Percentiles rank a stretch among this genome's conserved stretches.
phyloP scores from a whole-genome alignment of 106 monocot species.

The Xerophyta viscosa region DNA sequence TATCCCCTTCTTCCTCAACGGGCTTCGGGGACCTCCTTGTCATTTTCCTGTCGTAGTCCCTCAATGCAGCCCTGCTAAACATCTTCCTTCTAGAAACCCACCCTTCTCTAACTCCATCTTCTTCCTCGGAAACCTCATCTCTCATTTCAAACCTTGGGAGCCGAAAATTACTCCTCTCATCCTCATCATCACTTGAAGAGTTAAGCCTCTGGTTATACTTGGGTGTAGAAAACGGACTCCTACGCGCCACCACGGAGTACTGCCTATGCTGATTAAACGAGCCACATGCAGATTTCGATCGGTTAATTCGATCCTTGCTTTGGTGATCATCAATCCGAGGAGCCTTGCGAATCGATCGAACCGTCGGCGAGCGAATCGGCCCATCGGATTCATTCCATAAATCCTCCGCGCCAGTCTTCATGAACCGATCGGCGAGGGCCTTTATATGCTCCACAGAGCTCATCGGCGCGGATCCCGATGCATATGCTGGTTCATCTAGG shows the following conservation, averaged over 20 bases:
- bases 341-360: neutral
- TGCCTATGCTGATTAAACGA: slow-evolving; percentile 28
- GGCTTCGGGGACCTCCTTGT: slow-evolving; percentile 30
- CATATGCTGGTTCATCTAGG: neutral
- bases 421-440: slow-evolving; percentile 83
- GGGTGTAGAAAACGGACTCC: neutral
- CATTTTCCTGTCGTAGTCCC: slow-evolving; percentile 52
- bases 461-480: slow-evolving; percentile 24
- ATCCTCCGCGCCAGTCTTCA: slow-evolving; percentile 80
- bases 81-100: slow-evolving; percentile 26
- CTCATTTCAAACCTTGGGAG: slow-evolving; percentile 19
- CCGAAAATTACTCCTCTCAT: neutral
- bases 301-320: slow-evolving; percentile 4
- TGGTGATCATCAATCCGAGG: slow-evolving; percentile 19
- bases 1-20: slow-evolving; percentile 23
- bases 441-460: slow-evolving; percentile 56
- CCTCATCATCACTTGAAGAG: slow-evolving; percentile 39
- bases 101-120: slow-evolving; percentile 9
- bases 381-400: slow-evolving; percentile 94
- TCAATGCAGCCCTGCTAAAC: slow-evolving; percentile 59
- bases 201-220: slow-evolving; percentile 28
- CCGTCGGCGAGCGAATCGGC: slow-evolving; percentile 18
- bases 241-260: slow-evolving; percentile 20
- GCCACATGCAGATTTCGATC: neutral
- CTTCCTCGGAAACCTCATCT: slow-evolving; percentile 15